These are phyloP conservation scores for Pichia occidentalis DNA, from an alignment of 805 yeast genomes.

Conservation along the genomic window DNA sequence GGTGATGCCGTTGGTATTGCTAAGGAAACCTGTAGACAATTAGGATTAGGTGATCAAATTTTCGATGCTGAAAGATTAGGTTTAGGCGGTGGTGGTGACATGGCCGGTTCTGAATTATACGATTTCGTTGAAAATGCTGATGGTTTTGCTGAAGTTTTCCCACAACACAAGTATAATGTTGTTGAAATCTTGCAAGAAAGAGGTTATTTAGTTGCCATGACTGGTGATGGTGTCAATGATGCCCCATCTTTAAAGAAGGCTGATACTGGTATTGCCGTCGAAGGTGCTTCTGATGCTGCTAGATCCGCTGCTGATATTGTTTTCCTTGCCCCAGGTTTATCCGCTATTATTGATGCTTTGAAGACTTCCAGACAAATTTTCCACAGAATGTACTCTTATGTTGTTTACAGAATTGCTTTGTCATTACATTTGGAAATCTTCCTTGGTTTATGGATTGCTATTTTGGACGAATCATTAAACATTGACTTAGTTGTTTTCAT, in stretches of 20 bases:
- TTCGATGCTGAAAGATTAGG: conserved; percentile 95
- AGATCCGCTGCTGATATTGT: conserved; percentile 94
- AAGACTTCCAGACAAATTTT: conserved; percentile 92
- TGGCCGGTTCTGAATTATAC: conserved; percentile 95
- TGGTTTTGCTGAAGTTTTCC: conserved; percentile 97
- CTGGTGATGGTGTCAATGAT: conserved; percentile 98
- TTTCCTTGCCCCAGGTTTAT: conserved; percentile 88
- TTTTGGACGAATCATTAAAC: conserved; percentile 73
- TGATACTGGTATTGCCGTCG: conserved; percentile 92
- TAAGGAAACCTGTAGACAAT: conserved; percentile 94
- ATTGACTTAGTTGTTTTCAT: conserved; percentile 88
- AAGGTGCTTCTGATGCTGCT: conserved; percentile 95
- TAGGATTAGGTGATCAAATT: conserved; percentile 92
- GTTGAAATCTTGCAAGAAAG: conserved; percentile 90
- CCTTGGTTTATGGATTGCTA: conserved; percentile 94
- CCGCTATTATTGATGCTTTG: conserved; percentile 87
- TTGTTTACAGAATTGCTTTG: conserved; percentile 92
- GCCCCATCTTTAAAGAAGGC: conserved; percentile 95
- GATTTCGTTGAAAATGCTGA: conserved; percentile 95
- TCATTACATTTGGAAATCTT: conserved; percentile 88
- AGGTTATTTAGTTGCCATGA: conserved; percentile 95
- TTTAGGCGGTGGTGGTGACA: conserved; percentile 83
- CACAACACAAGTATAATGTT: conserved; percentile 91
- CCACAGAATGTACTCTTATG: conserved; percentile 97
- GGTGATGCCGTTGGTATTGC: conserved; percentile 99